Evolutionary conservation across 2,329 filamentous ascomycete genomes (phyloP).

Genomic region (Gnomoniopsis smithogilvyi): DNA sequence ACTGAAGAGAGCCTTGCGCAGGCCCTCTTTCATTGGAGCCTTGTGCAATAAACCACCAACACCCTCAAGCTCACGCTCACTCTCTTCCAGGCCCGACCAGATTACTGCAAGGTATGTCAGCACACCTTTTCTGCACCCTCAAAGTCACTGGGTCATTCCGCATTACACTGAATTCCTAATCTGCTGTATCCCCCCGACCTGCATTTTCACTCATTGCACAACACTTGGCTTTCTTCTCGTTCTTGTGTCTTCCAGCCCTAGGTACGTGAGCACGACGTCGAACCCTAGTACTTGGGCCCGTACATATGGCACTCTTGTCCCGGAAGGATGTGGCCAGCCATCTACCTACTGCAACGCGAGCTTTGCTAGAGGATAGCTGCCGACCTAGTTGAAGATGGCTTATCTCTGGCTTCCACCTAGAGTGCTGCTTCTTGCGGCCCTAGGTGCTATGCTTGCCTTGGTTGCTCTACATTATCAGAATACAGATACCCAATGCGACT

Average conservation of each 20-base stretch:
- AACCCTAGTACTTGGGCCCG: background rate
- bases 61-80: background rate
- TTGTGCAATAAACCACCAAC: background rate
- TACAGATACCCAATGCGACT: constrained; percentile 1
- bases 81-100: background rate
- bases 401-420: background rate
- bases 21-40: background rate
- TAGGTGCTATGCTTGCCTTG: constrained; percentile 6
- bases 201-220: background rate
- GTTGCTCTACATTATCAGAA: constrained; percentile 1
- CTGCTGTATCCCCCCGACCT: constrained; percentile 8
- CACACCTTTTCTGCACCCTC: background rate
- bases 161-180: background rate
- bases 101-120: constrained; percentile 7
- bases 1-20: background rate
- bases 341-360: constrained; percentile 2
- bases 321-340: background rate
- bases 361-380: constrained; percentile 1
- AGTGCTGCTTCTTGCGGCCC: background rate
- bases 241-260: background rate
- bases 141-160: background rate
- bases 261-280: constrained; percentile 1
- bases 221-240: background rate
- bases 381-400: constrained; percentile 2
- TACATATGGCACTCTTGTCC: background rate